phyloP scores from a whole-genome alignment of 2,329 filamentous ascomycete species.

The Aspergillus fructus region DNA sequence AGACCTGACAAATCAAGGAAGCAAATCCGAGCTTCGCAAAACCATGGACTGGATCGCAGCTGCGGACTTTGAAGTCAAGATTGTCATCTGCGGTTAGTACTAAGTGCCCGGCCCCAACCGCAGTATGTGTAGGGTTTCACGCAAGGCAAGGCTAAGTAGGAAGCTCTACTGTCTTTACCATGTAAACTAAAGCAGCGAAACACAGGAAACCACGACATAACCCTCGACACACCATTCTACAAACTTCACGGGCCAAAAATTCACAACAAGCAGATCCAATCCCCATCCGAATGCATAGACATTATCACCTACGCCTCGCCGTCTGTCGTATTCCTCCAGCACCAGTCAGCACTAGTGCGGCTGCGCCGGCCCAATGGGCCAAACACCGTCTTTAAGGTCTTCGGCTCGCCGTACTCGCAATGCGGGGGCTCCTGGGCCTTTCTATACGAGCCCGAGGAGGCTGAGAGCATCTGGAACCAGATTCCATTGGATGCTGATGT shows the following conservation, averaged over 20 bases:
- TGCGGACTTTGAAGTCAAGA: conserved; percentile 55
- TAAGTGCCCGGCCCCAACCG: neutral
- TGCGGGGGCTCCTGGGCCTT: conserved; percentile 54
- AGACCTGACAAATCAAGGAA: conserved; percentile 59
- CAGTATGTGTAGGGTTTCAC: no score
- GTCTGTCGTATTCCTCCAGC: conserved; percentile 53
- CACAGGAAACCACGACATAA: conserved; percentile 60
- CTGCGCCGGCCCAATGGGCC: conserved; percentile 48
- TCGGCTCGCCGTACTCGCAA: conserved; percentile 58
- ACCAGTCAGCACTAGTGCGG: conserved; percentile 47
- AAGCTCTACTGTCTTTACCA: no score
- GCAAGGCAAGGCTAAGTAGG: no score
- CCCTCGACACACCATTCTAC: conserved; percentile 53
- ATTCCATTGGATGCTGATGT: conserved; percentile 55
- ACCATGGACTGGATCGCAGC: conserved; percentile 55
- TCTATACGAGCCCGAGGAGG: conserved; percentile 48
- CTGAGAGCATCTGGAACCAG: conserved; percentile 47
- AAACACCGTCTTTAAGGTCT: conserved; percentile 53
- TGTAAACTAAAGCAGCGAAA: neutral
- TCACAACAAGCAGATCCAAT: conserved; percentile 39
- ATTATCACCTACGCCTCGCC: conserved; percentile 41
- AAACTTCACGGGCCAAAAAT: conserved; percentile 40
- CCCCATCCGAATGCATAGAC: conserved; percentile 45
- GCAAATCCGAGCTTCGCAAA: conserved; percentile 50
- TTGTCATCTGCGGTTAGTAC: conserved; percentile 53